Evolutionary conservation across 148 eudicot genomes (phyloP), one percentile per base, ranked within the genome.

Genomic region (Fagopyrum esculentum): DNA sequence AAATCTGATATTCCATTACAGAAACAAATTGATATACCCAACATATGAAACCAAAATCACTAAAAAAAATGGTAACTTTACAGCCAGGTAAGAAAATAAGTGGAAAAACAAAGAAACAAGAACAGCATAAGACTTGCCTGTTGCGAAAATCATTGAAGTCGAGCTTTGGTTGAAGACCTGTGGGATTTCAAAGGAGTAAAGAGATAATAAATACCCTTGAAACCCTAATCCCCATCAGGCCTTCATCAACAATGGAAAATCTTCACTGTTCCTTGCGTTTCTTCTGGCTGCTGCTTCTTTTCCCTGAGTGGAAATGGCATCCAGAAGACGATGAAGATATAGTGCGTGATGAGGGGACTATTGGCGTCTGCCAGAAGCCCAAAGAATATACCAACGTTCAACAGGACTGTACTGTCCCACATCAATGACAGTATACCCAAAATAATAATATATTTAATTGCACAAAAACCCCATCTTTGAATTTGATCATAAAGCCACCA

Each of bases 191-290:
- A n/a, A 1, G 22, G 22, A 55, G 60, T 10, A 4, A 6, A 55
- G 87, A 89, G 88, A 86, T 85, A 87, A 79, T 73, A 77, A 76
- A 81, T 74, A 73, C 84, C 83, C 84, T 88, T 80, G 87, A 85
- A 79, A 83, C 44, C 80, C 82, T 79, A 76, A 35, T 9, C 8
- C 61, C 70, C 78, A 74, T 87, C 83, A 87, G 66, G 68, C 87
- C 90, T 86, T 89, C 75, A 40, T 71, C 77, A 76, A 75, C 54
- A 80, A 84, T 85, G 66, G 73, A 76, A 74, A 61, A 71, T 9
- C 47, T 52, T 46, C 46, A 6, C 7, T 59, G 0, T 9, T 5
- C 22, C 64, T 59, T 4, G 3, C 13, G 17, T 22, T 19, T 19
- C 12, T 59, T 9, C 52, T 49, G 52, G 52, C 12, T 49, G 9